phyloP scores from a whole-genome alignment of 768 basidiomycete genomes.

The Collybiopsis luxurians region DNA sequence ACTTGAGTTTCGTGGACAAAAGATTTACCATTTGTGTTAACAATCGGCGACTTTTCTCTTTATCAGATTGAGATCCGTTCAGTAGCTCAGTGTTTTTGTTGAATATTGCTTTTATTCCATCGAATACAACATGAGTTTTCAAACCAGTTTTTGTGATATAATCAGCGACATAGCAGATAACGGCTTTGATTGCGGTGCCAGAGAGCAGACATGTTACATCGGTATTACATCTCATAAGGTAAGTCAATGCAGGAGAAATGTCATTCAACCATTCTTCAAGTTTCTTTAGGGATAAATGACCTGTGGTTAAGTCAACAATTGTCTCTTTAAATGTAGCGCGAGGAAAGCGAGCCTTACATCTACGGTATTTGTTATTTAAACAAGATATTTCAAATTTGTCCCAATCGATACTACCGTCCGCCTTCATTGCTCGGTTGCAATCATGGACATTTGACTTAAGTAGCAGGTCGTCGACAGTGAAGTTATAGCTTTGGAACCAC shows the following conservation, averaged over 20 bases:
- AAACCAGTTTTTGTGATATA: slow-evolving; percentile 24
- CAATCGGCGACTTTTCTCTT: slow-evolving; percentile 13
- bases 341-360: slow-evolving; percentile 24
- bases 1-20: background rate
- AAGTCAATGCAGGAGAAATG: slow-evolving; percentile 19
- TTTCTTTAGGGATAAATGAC: slow-evolving; percentile 13
- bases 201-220: slow-evolving; percentile 20
- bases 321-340: slow-evolving; percentile 10
- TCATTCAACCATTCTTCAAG: slow-evolving; percentile 24
- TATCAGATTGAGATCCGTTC: slow-evolving; percentile 14
- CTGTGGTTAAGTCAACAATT: background rate
- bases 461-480: background rate
- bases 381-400: background rate
- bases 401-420: background rate
- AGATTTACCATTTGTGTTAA: slow-evolving; percentile 22
- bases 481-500: slow-evolving; percentile 10
- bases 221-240: slow-evolving; percentile 22
- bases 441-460: background rate
- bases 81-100: slow-evolving; percentile 12
- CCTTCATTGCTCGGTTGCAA: background rate
- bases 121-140: slow-evolving; percentile 22
- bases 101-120: slow-evolving; percentile 12
- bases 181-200: slow-evolving; percentile 22
- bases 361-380: slow-evolving; percentile 7
- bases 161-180: slow-evolving; percentile 23